A percentile compares a stretch with the other conserved stretches of the same genome.
phyloP scores from a whole-genome alignment of 495 filamentous ascomycete genomes.

The Hypoxylon cercidicola region DNA sequence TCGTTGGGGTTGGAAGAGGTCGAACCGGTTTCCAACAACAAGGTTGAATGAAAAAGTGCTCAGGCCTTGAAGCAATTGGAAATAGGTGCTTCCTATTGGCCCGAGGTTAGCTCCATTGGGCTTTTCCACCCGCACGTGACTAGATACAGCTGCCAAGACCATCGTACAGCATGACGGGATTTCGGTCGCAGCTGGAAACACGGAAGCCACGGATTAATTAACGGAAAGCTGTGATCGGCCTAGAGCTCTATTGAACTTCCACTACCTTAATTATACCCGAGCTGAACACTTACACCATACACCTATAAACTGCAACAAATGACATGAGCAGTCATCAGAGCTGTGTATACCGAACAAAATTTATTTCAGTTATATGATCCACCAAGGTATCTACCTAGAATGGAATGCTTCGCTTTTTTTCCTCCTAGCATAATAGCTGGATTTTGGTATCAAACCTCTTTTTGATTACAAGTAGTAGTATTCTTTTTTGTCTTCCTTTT shows the following conservation, averaged over 20 bases:
- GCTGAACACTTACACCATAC: too few relatives aligned
- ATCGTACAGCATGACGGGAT: constrained; percentile 4
- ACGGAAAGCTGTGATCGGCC: constrained; percentile 1
- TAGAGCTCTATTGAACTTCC: background rate
- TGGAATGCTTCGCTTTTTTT: background rate
- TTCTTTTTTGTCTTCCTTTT: background rate
- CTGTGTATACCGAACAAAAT: too few relatives aligned
- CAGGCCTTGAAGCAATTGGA: constrained; percentile 50
- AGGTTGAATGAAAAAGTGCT: constrained; percentile 50
- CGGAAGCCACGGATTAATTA: constrained; percentile 3
- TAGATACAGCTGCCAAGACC: constrained; percentile 8
- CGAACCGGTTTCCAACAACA: constrained; percentile 37
- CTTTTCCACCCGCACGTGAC: constrained; percentile 30
- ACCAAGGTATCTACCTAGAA: too few relatives aligned
- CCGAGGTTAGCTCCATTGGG: constrained; percentile 26
- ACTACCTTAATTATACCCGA: too few relatives aligned
- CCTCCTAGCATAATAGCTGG: constrained; percentile 13
- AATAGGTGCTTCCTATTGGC: constrained; percentile 45
- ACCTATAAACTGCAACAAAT: too few relatives aligned
- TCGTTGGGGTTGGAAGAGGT: constrained; percentile 44
- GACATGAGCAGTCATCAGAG: too few relatives aligned
- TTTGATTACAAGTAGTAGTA: constrained; percentile 24
- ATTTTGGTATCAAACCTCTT: constrained; percentile 21
- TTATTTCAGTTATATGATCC: too few relatives aligned
- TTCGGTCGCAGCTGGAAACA: background rate